phyloP scores from a whole-genome alignment of 2,329 filamentous ascomycete genomes.

The Aspergillus proliferans region DNA sequence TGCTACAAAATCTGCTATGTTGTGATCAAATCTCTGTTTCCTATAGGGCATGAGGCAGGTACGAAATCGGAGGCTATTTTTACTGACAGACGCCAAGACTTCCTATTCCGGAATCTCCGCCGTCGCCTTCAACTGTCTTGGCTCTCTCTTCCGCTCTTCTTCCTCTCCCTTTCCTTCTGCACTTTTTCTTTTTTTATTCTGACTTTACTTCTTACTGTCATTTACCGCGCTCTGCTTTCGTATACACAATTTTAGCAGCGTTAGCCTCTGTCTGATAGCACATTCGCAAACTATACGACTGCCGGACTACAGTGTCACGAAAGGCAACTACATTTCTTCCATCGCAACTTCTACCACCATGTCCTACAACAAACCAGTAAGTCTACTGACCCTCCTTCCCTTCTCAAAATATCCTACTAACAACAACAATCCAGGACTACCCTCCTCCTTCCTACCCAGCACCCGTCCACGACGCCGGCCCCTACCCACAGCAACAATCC shows the following conservation, averaged over 20 bases:
- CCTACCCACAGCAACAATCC: conserved; percentile 16
- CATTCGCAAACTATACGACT: too few relatives aligned
- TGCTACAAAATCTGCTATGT: too few relatives aligned
- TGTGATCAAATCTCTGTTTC: neutral
- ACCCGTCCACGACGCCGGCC: conserved; percentile 27
- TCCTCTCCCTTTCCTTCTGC: neutral
- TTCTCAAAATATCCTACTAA: conserved; percentile 1
- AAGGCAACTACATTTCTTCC: neutral
- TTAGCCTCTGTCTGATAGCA: too few relatives aligned
- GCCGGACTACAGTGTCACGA: neutral
- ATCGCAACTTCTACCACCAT: conserved; percentile 15
- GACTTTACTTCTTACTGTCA: neutral
- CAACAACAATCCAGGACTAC: conserved; percentile 16
- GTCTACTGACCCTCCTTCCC: conserved; percentile 1
- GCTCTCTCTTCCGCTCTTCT: neutral
- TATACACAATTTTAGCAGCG: too few relatives aligned
- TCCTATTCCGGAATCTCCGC: neutral
- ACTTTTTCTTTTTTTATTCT: neutral
- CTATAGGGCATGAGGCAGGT: too few relatives aligned
- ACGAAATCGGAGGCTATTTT: neutral
- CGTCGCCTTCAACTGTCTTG: neutral
- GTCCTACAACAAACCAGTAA: conserved; percentile 30
- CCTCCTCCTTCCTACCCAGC: conserved; percentile 35
- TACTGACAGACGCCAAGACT: neutral
- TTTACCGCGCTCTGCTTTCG: too few relatives aligned